These are phyloP conservation scores for Micractinium sp. DNA, from an alignment of 139 green algal species.

Conservation along the genomic window DNA sequence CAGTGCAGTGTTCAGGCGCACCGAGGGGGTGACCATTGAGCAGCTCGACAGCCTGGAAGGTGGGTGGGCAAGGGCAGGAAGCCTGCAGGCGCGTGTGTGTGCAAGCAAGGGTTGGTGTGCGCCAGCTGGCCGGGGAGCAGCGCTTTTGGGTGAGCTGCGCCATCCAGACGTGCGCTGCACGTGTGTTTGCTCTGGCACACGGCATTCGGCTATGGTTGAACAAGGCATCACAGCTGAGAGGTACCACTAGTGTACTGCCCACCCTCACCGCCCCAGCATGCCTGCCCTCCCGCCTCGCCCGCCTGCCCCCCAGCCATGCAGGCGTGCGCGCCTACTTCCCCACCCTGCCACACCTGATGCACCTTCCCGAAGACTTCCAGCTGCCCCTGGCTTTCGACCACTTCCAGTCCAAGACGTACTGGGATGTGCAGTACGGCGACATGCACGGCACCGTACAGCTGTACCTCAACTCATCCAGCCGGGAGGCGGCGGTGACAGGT, in stretches of 20 bases:
- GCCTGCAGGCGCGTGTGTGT: neutral
- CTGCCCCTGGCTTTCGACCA: neutral
- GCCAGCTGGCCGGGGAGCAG: too few relatives aligned
- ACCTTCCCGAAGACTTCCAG: neutral
- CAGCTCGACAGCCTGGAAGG: neutral
- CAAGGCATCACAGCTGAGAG: neutral
- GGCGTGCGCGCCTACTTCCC: neutral
- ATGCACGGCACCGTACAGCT: neutral
- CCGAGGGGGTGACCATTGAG: neutral
- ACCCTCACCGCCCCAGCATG: too few relatives aligned
- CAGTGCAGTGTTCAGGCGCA: neutral
- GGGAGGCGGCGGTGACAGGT: neutral
- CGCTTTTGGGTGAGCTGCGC: too few relatives aligned
- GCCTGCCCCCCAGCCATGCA: neutral
- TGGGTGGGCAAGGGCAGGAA: neutral
- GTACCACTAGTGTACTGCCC: too few relatives aligned
- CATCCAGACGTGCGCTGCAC: neutral
- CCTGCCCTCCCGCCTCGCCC: neutral
- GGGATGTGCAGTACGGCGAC: neutral
- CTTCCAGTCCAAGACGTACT: conserved; percentile 14
- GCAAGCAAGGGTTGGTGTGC: too few relatives aligned
- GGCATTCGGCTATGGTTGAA: neutral
- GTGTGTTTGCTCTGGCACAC: neutral
- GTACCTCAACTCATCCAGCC: conserved; percentile 1
- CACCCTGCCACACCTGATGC: neutral